Evolutionary conservation across 371 early-diverging fungal genomes (phyloP), one percentile per base, ranked within the genome.

Genomic region (Homolaphlyctis polyrhiza): DNA sequence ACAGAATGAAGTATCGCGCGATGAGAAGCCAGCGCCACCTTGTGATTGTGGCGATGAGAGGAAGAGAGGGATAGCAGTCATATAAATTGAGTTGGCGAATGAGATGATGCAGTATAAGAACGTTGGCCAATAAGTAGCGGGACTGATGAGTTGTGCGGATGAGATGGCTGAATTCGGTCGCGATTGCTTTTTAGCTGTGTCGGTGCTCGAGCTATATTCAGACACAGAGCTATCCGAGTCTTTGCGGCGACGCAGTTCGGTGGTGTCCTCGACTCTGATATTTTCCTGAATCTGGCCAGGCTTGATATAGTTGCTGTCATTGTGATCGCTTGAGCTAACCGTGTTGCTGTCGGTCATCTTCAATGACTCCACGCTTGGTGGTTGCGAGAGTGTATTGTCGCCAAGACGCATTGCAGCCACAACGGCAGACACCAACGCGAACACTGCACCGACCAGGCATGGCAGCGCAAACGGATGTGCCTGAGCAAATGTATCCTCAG

Each of bases 41-140:
- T n/a, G 0, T 2, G 36, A 27, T 4, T 48, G 32, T 16, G 60
- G 25, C 11, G 79, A 55, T 0, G 77, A 63, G 57, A 72, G 66
- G 51, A 66, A 73, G 21, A 79, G 75, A 16, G 79, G 75, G 6
- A 76, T 61, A 16, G 68, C 61, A 0, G 72, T 68, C 57, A 54
- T 59, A 60, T 75, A 78, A 18, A 67, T 35, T 54, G 66, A 70
- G 69, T 74, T 74, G 59, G 69, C 67, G 62, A 71, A 67, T 25
- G 79, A 76, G 39, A 76, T 79, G 34, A 65, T 54, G 64, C 76
- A 76, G 66, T 79, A 79, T 29, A 76, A 57, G 2, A 55, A 13
- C 16, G 75, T 68, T 21, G 72, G 70, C 28, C 60, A n/a, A n/a
- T n/a, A n/a, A n/a, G n/a, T n/a, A n/a, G n/a, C n/a, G n/a, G n/a